Evolutionary conservation across 2,329 filamentous ascomycete species (phyloP), one percentile per base, ranked within the genome.

Genomic region (Hypoxylon sp.): DNA sequence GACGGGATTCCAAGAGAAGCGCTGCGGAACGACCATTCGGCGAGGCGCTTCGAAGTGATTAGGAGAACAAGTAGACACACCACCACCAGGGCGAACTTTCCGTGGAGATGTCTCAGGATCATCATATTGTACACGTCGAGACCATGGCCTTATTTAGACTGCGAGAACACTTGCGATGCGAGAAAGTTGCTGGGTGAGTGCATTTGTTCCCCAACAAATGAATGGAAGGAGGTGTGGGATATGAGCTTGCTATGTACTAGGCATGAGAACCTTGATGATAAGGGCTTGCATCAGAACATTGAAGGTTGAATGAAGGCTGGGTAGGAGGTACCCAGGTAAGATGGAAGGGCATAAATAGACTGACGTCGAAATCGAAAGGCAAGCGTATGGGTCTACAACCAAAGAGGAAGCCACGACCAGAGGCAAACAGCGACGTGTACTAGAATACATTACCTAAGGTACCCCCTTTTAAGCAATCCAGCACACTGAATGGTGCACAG

Each of bases 11-110:
- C 44, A 1, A 61, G 35, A 7, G 54, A 60, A 17, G 64, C 62
- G 25, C 27, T 65, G 17, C 77, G 77, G 30, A 77, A 61, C 25
- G 73, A 77, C 70, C 78, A 76, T 44, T 73, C 74, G 14, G 72
- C 71, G 6, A 82, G 72, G 14, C 78, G 75, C 27, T 71, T 75
- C 22, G 78, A 78, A 2, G 78, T 76, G 63, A 81, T 55, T 51
- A 82, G 71, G 11, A 83, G 69, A 35, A 78, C 66, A 27, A 76
- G 71, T 22, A 78, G 48, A 37, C 77, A 78, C 30, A 78, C 56
- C 14, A 74, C 64, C 13, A 76, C 65, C 49, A 80, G 67, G 64
- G 73, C 30, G 14, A 80, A 46, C 22, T 48, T 69, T 7, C 46
- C 48, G 13, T 59, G 54, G 10, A 8, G 44, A 11, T 57, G 37